These are phyloP conservation scores for Cladophialophora yegresii DNA, from an alignment of 2,329 filamentous ascomycete species.

Conservation along the genomic window DNA sequence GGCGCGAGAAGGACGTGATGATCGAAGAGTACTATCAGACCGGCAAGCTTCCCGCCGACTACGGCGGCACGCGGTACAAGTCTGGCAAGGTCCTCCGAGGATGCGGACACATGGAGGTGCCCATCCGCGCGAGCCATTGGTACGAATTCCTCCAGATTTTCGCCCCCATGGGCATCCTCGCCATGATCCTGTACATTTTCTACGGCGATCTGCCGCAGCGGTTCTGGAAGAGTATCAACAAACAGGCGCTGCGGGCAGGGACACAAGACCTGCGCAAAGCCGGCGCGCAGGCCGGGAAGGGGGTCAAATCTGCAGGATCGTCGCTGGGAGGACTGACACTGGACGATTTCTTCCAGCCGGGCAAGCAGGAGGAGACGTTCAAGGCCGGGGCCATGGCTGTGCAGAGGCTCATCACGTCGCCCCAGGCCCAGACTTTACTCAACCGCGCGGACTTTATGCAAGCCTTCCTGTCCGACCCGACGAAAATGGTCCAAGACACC, in stretches of 20 bases:
- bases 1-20: slow-evolving; percentile 82
- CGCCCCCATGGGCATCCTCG: slow-evolving; percentile 40
- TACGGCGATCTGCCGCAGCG: slow-evolving; percentile 39
- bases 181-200: slow-evolving; percentile 40
- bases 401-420: slow-evolving; percentile 28
- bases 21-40: slow-evolving; percentile 74
- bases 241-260: slow-evolving; percentile 29
- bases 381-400: slow-evolving; percentile 30
- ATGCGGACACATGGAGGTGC: slow-evolving; percentile 40
- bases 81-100: slow-evolving; percentile 42
- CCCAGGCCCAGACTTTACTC: slow-evolving; percentile 31
- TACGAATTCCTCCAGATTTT: slow-evolving; percentile 42
- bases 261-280: slow-evolving; percentile 32
- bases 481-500: slow-evolving; percentile 33
- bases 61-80: slow-evolving; percentile 53
- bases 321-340: slow-evolving; percentile 28
- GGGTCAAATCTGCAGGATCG: slow-evolving; percentile 19
- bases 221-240: slow-evolving; percentile 37
- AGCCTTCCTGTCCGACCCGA: slow-evolving; percentile 33
- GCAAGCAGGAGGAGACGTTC: slow-evolving; percentile 34
- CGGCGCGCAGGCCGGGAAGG: slow-evolving; percentile 23
- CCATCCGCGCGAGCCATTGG: slow-evolving; percentile 40
- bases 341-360: slow-evolving; percentile 34
- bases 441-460: slow-evolving; percentile 34
- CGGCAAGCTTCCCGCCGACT: slow-evolving; percentile 70